Evolutionary conservation across 805 yeast species (phyloP), one percentile per base, ranked within the genome.

Genomic region (Cyberlindnera xishuangbannaensis): DNA sequence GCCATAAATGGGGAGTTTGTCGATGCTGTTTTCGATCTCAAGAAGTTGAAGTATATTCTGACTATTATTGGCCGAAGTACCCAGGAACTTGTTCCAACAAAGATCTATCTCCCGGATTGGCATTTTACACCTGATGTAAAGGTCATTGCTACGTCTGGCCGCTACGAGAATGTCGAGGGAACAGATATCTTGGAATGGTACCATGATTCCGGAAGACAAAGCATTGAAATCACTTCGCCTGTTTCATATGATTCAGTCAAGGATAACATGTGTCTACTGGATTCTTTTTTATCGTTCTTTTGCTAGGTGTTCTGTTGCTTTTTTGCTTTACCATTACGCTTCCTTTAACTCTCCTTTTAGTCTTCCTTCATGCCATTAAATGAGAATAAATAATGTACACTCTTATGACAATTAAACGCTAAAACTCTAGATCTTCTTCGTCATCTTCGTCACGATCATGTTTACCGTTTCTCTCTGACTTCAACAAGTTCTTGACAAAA

Each of bases 111-210:
- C 18, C 97, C 97, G 0, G 65, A 64, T 17, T 69, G 76, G 65
- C 95, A 88, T 53, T 87, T 71, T 64, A 76, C 59, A 29, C 51
- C 56, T 29, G 74, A 64, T 36, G 67, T 62, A 38, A 35, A 67
- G 10, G 68, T 66, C 12, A 65, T 83, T 7, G 62, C 76, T 11
- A 64, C 76, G 4, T 61, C 76, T 1, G 95, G 95, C 0, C 51
- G 55, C 10, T 72, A 78, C 45, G 63, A 64, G 29, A 69, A 69
- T 43, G 73, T 77, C 47, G 62, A 65, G 7, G 33, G 28, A 4
- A 53, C 61, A 15, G 84, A 81, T 44, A 58, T 73, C 20, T 53
- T 86, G 27, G 78, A 73, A 46, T 86, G 96, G 96, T 65, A 65
- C 48, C 92, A 83, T 50, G 69, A 58, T 3, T 35, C 51, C 2